Base-by-base conservation (phyloP, 2,329 filamentous ascomycete species). In the Aureobasidium sp. region DNA sequence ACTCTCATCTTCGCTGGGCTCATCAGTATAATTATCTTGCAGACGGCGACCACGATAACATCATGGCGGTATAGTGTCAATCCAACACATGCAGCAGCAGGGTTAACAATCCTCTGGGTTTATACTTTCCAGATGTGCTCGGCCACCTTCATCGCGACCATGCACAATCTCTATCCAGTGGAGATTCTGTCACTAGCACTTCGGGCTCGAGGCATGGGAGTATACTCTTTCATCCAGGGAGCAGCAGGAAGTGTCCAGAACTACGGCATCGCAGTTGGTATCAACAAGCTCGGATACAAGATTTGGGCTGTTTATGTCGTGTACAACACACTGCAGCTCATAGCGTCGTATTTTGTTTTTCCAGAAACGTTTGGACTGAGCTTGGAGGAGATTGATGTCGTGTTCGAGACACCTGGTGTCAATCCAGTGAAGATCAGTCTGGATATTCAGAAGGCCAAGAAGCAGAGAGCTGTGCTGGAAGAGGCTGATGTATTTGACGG, bases 331-430 rank as follows among this genome's bases (percentile, higher is more conserved):
- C 51, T 78, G n/a, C 79, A 80, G 67, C 69, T 82, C n/a, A 66
- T 76, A 3, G 66, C 76, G 8, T 74, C 74, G 0, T 83, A 79
- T 65, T 81, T 81, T 58, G 72, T 81, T 64, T 83, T 83, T 67
- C 81, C 80, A 0, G 81, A 82, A 68, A 82, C 80, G 12, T 76
- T 76, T 48, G 74, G 74, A 22, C 69, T 81, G 39, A 77, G 74
- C 25, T 73, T 84, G 47, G 82, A 84, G 68, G 81, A 84, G 70
- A 84, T 84, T 56, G 81, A 84, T 66, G 79, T 78, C 47, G 82
- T 85, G 61, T 85, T 86, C 63, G 82, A 78, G 65, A 79, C 76
- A 0, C 71, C 73, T 5, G 76, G 75, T 7, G 72, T 77, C 17
- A 63, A 67, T 45, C 76, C 76, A 7, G 77, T 78, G 1, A 77